A percentile compares a stretch with the other conserved stretches of the same genome.
phyloP scores from a whole-genome alignment of 2,329 filamentous ascomycete genomes.

The Dactylonectria estremocensis region DNA sequence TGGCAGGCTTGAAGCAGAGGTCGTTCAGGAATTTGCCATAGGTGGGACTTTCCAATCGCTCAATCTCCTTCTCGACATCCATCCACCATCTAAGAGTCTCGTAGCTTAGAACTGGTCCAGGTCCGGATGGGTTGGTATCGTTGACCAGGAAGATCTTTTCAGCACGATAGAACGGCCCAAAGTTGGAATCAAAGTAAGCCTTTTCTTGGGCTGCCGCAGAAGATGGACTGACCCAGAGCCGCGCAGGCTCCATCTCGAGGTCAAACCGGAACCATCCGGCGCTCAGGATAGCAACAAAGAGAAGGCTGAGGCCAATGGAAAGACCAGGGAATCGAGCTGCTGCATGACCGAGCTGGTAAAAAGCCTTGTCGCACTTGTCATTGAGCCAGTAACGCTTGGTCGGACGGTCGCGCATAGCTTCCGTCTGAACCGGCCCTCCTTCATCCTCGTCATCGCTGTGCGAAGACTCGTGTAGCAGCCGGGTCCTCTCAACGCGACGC shows the following conservation, averaged over 20 bases:
- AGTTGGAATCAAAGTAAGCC: slow-evolving; percentile 91
- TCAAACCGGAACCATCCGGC: slow-evolving; percentile 90
- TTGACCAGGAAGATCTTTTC: slow-evolving; percentile 97
- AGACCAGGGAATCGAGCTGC: slow-evolving; percentile 88
- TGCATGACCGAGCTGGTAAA: slow-evolving; percentile 83
- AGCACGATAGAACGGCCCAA: slow-evolving; percentile 95
- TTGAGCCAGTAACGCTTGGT: slow-evolving; percentile 88
- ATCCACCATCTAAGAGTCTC: slow-evolving; percentile 96
- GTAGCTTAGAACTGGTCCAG: slow-evolving; percentile 86
- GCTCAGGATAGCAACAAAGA: slow-evolving; percentile 84
- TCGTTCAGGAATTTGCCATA: slow-evolving; percentile 82
- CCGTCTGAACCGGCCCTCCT: slow-evolving; percentile 81
- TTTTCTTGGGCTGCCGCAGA: slow-evolving; percentile 95
- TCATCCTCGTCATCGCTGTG: slow-evolving; percentile 96
- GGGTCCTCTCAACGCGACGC: slow-evolving; percentile 85
- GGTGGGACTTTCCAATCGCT: slow-evolving; percentile 77
- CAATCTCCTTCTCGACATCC: slow-evolving; percentile 85
- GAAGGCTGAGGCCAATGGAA: slow-evolving; percentile 83
- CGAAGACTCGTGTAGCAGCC: slow-evolving; percentile 86
- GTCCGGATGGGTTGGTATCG: slow-evolving; percentile 75
- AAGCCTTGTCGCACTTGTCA: slow-evolving; percentile 83
- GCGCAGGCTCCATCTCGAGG: slow-evolving; percentile 91
- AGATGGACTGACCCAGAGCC: slow-evolving; percentile 95
- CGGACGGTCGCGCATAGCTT: slow-evolving; percentile 83
- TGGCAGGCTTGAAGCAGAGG: slow-evolving; percentile 94